These are phyloP conservation scores for Exophiala sp. DNA, from an alignment of 2,329 filamentous ascomycete species.

Conservation along the genomic window DNA sequence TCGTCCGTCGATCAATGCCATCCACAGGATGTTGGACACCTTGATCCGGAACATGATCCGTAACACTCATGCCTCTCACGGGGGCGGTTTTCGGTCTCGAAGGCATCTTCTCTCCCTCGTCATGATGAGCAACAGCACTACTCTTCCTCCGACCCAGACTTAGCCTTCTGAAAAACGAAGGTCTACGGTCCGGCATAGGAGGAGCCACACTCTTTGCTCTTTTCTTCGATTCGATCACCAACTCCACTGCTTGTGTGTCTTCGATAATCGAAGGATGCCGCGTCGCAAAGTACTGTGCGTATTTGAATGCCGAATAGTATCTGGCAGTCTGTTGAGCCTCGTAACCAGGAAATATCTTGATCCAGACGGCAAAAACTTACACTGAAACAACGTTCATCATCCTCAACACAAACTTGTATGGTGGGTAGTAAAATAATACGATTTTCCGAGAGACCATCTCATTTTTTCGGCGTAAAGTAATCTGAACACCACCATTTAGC, in stretches of 20 bases:
- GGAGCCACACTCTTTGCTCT: too few relatives aligned
- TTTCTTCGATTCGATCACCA: constrained; percentile 2
- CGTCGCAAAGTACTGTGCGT: constrained; percentile 46
- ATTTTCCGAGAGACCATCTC: constrained; percentile 42
- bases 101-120: too few relatives aligned
- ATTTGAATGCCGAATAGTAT: constrained; percentile 24
- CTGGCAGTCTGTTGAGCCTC: not conserved
- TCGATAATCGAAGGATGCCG: constrained; percentile 49
- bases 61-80: too few relatives aligned
- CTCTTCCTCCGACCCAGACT: too few relatives aligned
- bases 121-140: too few relatives aligned
- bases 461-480: constrained; percentile 32
- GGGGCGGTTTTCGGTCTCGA: too few relatives aligned
- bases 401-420: constrained; percentile 45
- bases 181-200: too few relatives aligned
- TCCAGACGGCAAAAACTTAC: constrained; percentile 38
- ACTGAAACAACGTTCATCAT: constrained; percentile 45
- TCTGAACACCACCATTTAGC: not conserved
- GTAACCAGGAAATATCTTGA: not conserved
- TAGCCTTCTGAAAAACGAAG: too few relatives aligned
- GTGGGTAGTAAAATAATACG: constrained; percentile 42
- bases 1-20: too few relatives aligned
- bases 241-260: constrained; percentile 41
- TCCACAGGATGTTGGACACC: too few relatives aligned
- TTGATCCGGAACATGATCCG: too few relatives aligned